Base-by-base conservation (phyloP, 768 basidiomycete species). In the Lentinula lateritia region DNA sequence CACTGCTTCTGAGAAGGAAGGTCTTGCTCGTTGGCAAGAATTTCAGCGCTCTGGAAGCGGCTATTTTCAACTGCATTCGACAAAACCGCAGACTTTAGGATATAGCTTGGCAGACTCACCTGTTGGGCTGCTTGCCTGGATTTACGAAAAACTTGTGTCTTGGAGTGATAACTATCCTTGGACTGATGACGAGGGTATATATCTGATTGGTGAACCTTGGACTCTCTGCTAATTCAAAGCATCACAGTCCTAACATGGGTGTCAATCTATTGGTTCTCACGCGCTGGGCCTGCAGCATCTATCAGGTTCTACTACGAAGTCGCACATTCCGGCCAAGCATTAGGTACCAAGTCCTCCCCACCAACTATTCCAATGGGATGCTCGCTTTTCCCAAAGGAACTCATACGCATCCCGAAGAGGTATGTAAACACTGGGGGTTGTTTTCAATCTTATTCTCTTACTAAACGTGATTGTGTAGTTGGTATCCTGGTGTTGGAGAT, bases 41-140 rank as follows among this genome's bases (percentile, higher is more conserved):
- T 57, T 62, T 10, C 18, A 42, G 16, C 32, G 28, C 13, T 45
- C 28, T 3, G 70, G 68, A 13, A n/a, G 8, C 1, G 75, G 73
- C 5, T 76, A 76, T 57, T 59, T 55, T 48, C 5, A n/a, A 0
- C 61, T 66, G 42, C 75, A 75, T 53, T 63, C 62, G 7, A 75
- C 75, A 0, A 70, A 73, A 50, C 74, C 74, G 0, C 74, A 75
- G 60, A 75, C 74, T 1, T 56, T 75, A 32, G 80, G 76, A 0
- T 81, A 81, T 62, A 52, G 66, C 2, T 65, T 81, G 5, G 66
- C 76, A 0, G 80, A 81, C 61, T 80, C 78, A 9, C 80, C 80
- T n/a, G 75, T 73, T 2, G 80, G 80, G 1, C 28, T 75, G 8
- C 70, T 75, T 34, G 71, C 69, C 12, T 75, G 75, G 75, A 75